These are phyloP conservation scores for Prunus dulcis DNA, from an alignment of 306 rosid species.

Conservation along the genomic window DNA sequence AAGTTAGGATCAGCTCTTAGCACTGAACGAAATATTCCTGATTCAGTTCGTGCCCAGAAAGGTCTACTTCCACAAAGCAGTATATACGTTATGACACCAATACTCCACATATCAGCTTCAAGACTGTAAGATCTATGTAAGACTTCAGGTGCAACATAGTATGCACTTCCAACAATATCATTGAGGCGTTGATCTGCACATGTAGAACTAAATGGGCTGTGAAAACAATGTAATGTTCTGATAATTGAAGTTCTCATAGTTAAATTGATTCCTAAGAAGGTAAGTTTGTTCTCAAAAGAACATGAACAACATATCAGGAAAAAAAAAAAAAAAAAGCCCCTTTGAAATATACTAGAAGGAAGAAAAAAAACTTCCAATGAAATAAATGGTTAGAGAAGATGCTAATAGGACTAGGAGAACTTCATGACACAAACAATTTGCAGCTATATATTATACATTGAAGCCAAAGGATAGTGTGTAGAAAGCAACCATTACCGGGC, in stretches of 20 bases:
- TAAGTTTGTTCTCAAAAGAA: not conserved
- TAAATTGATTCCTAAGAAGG: not conserved
- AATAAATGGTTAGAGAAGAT: not conserved
- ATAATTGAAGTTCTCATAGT: not conserved
- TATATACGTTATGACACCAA: slow-evolving; percentile 91
- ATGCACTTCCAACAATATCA: slow-evolving; percentile 98
- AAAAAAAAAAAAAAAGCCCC: not conserved
- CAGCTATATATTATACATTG: slow-evolving; percentile 6
- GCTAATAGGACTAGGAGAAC: not conserved
- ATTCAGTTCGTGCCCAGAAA: slow-evolving; percentile 96
- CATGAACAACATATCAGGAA: not conserved
- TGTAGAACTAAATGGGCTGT: slow-evolving; percentile 36
- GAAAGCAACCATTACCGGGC: slow-evolving; percentile 60
- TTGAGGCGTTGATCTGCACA: slow-evolving; percentile 84
- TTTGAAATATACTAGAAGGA: not conserved
- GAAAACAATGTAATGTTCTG: slow-evolving; percentile 5
- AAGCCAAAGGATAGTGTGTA: slow-evolving; percentile 10
- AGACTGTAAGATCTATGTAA: slow-evolving; percentile 87
- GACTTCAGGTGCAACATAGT: slow-evolving; percentile 97
- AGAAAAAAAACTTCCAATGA: not conserved
- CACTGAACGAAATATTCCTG: slow-evolving; percentile 95
- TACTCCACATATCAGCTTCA: slow-evolving; percentile 96
- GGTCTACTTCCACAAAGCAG: slow-evolving; percentile 94
- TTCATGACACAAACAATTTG: slow-evolving; percentile 4
- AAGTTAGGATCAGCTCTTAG: slow-evolving; percentile 92